A percentile compares a stretch with the other conserved stretches of the same genome.
phyloP scores from a whole-genome alignment of 805 yeast genomes.

The Groenewaldozyma salmanticensis region DNA sequence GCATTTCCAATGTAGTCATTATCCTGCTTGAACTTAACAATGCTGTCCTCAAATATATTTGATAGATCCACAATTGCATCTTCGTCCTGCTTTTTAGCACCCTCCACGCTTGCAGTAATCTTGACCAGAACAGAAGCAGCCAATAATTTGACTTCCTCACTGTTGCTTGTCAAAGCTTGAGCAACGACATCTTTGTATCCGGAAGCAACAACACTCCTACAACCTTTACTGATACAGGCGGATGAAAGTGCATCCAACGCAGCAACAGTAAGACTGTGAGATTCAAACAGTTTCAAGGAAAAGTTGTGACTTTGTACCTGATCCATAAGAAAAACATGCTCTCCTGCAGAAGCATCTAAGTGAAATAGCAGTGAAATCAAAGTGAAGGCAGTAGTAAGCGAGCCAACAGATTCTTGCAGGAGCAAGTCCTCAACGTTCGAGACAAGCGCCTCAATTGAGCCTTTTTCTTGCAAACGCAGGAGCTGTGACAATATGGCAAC shows the following conservation, averaged over 20 bases:
- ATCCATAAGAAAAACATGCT: constrained; percentile 17
- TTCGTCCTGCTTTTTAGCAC: constrained; percentile 10
- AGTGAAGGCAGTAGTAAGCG: constrained; percentile 20
- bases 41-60: constrained; percentile 19
- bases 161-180: constrained; percentile 16
- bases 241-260: constrained; percentile 27
- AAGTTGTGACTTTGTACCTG: constrained; percentile 13
- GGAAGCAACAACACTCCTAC: constrained; percentile 21
- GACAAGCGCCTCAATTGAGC: constrained; percentile 3
- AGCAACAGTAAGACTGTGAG: constrained; percentile 16
- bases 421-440: constrained; percentile 10
- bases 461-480: constrained; percentile 5
- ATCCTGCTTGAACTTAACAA: constrained; percentile 9
- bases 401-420: constrained; percentile 9
- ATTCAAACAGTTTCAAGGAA: constrained; percentile 8
- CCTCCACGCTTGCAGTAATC: constrained; percentile 20
- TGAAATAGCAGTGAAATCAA: constrained; percentile 21
- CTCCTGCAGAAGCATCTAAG: constrained; percentile 20
- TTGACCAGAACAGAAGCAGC: constrained; percentile 29
- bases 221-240: constrained; percentile 25
- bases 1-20: constrained; percentile 15
- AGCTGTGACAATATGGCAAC: constrained; percentile 9
- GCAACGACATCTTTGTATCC: constrained; percentile 18
- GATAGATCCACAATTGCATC: constrained; percentile 18
- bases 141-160: constrained; percentile 17